phyloP scores from a whole-genome alignment of 129 eudicot genomes.

The Erigeron canadensis region DNA sequence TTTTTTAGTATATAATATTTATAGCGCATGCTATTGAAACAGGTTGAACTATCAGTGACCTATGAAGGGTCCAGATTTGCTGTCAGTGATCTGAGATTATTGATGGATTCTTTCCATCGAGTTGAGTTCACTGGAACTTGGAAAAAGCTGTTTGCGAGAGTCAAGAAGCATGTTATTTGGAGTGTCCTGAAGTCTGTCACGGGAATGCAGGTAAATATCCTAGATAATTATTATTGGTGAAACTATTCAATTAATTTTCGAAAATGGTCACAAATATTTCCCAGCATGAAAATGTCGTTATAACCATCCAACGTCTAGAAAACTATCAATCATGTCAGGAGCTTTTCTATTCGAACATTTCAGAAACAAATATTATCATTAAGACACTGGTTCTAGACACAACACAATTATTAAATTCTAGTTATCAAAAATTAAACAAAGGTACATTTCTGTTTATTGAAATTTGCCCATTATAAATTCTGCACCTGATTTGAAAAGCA shows the following conservation, averaged over 20 bases:
- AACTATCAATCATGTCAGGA: no score
- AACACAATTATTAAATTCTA: neutral
- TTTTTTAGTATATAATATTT: neutral
- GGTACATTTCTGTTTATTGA: neutral
- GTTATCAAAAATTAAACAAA: neutral
- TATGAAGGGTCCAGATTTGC: slow-evolving; percentile 95
- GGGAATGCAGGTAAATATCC: slow-evolving; percentile 78
- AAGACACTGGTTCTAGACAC: neutral
- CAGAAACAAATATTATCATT: neutral
- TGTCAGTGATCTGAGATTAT: slow-evolving; percentile 83
- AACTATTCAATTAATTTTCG: neutral
- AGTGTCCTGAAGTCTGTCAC: slow-evolving; percentile 95
- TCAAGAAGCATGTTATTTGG: slow-evolving; percentile 91
- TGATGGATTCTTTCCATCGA: slow-evolving; percentile 91
- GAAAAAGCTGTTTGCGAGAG: slow-evolving; percentile 84
- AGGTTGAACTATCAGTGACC: slow-evolving; percentile 88
- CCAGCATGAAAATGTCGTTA: neutral
- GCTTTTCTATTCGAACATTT: neutral
- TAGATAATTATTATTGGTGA: neutral
- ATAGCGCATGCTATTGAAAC: slow-evolving; percentile 1
- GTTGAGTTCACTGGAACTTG: slow-evolving; percentile 88
- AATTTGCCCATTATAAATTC: neutral
- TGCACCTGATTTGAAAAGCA: neutral
- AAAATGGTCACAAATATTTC: neutral
- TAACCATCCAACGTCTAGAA: neutral